Percentiles rank a stretch among this genome's conserved stretches.
Conservation (phyloP, 177 flowering plant genomes). For the Telopea speciosissima region DNA sequence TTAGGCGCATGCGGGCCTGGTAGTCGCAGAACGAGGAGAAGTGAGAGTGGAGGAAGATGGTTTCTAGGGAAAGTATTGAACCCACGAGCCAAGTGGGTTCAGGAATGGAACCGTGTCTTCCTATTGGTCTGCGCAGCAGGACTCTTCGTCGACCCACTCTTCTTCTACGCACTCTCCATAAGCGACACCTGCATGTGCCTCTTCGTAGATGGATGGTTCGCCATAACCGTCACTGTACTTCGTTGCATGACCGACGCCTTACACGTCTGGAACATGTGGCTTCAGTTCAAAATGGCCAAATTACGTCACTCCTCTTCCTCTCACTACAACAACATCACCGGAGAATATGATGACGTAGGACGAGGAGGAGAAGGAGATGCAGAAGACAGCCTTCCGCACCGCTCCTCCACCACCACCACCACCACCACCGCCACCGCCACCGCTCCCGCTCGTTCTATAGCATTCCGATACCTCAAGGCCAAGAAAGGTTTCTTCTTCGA, state of each 20-base stretch:
- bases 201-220: constrained; percentile 91
- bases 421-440: background rate
- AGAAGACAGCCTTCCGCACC: too few species aligned
- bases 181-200: constrained; percentile 77
- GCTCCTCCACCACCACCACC: background rate
- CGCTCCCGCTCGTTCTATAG: constrained; percentile 13
- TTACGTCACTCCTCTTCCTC: too few species aligned
- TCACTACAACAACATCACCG: constrained; percentile 1
- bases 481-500: constrained; percentile 73
- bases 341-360: background rate
- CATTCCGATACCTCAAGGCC: constrained; percentile 45
- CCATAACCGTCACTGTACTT: constrained; percentile 71
- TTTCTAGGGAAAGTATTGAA: constrained; percentile 21
- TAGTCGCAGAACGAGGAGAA: too few species aligned
- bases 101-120: constrained; percentile 80
- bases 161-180: constrained; percentile 79
- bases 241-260: constrained; percentile 82
- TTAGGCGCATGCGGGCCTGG: too few species aligned
- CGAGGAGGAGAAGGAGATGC: too few species aligned
- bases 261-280: constrained; percentile 86
- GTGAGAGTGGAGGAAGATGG: constrained; percentile 1
- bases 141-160: constrained; percentile 80
- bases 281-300: constrained; percentile 57
- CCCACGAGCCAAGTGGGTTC: constrained; percentile 63
- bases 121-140: constrained; percentile 71